Percentiles rank a stretch among this genome's conserved stretches.
Evolutionary conservation across 768 basidiomycete genomes (phyloP).

Genomic region (Mycena maculata): DNA sequence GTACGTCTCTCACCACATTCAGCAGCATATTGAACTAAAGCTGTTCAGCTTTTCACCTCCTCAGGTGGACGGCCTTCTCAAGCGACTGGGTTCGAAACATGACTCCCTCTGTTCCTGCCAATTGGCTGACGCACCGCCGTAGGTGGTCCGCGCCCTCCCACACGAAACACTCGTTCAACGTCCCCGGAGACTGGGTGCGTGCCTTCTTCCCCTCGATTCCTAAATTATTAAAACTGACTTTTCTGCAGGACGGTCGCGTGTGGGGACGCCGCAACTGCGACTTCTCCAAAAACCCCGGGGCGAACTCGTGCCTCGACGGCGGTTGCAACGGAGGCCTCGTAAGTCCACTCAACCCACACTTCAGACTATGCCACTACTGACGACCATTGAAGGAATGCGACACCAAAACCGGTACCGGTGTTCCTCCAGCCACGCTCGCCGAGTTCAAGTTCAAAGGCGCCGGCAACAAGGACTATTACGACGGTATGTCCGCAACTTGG

Average conservation of each 20-base stretch:
- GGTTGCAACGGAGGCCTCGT: slow-evolving; percentile 60
- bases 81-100: slow-evolving; percentile 19
- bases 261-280: slow-evolving; percentile 62
- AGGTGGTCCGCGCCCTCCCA: slow-evolving; percentile 6
- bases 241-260: slow-evolving; percentile 50
- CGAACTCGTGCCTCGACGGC: slow-evolving; percentile 55
- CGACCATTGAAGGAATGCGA: slow-evolving; percentile 7
- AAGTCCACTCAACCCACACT: slow-evolving; percentile 48
- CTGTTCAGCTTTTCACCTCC: slow-evolving; percentile 26
- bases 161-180: slow-evolving; percentile 9
- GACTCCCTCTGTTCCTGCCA: slow-evolving; percentile 8
- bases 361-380: background rate
- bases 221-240: background rate
- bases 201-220: background rate
- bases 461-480: slow-evolving; percentile 51
- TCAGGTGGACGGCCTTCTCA: slow-evolving; percentile 23
- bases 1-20: slow-evolving; percentile 2
- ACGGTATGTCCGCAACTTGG: slow-evolving; percentile 41
- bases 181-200: slow-evolving; percentile 17
- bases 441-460: slow-evolving; percentile 53
- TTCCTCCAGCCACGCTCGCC: slow-evolving; percentile 57
- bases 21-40: slow-evolving; percentile 9
- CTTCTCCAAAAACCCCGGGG: slow-evolving; percentile 49
- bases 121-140: slow-evolving; percentile 6
- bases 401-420: slow-evolving; percentile 37